Percentiles rank a stretch among this genome's conserved stretches.
Conservation (phyloP, 768 basidiomycete genomes). For the Cystofilobasidium capitatum region DNA sequence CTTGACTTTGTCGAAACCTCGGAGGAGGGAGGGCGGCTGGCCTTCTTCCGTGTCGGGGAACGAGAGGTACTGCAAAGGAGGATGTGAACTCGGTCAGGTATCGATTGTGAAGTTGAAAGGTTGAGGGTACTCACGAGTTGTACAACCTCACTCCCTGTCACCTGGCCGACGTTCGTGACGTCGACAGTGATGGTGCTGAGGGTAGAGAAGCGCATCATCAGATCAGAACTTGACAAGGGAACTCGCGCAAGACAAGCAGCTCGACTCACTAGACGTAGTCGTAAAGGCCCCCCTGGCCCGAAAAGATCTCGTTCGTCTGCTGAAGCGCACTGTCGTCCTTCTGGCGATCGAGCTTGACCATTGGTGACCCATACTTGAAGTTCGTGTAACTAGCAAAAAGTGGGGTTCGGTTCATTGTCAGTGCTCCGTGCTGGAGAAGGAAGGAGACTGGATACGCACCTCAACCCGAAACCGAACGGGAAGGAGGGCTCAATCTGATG, state of each 20-base stretch:
- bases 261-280: constrained; percentile 28
- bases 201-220: not conserved
- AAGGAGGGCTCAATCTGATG: constrained; percentile 44
- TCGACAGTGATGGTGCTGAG: constrained; percentile 31
- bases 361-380: not conserved
- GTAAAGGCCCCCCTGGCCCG: constrained; percentile 35
- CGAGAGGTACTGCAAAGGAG: constrained; percentile 12
- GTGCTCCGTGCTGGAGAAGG: constrained; percentile 29
- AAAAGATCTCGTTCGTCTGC: constrained; percentile 37
- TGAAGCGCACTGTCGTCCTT: constrained; percentile 33
- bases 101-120: not conserved
- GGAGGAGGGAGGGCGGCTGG: constrained; percentile 17
- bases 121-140: constrained; percentile 31
- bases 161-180: constrained; percentile 39
- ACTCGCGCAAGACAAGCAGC: not conserved
- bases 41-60: constrained; percentile 10
- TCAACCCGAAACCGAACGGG: constrained; percentile 27
- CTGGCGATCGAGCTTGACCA: not conserved
- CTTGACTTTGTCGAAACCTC: constrained; percentile 15
- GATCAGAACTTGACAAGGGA: not conserved
- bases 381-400: constrained; percentile 1
- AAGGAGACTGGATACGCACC: constrained; percentile 33
- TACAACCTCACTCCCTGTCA: constrained; percentile 37
- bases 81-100: not conserved
- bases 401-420: too few relatives aligned